A percentile compares a stretch with the other conserved stretches of the same genome.
phyloP scores from a whole-genome alignment of 768 basidiomycete species.

The Boletus pseudopeckii region DNA sequence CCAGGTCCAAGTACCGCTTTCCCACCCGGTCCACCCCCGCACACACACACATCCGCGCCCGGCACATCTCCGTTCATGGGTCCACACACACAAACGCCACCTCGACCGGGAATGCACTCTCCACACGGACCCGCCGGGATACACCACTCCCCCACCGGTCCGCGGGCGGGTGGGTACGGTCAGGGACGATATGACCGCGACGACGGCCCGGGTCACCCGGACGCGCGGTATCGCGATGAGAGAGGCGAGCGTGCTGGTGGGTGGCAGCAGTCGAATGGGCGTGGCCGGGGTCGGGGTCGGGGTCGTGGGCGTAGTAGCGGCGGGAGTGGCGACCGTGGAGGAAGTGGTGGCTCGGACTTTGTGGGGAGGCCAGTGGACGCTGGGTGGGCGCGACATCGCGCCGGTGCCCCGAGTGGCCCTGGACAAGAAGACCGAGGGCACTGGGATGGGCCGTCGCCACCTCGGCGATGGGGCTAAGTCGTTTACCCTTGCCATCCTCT shows the following conservation, averaged over 20 bases:
- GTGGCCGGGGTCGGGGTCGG: slow-evolving; percentile 33
- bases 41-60: background rate
- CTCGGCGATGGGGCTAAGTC: slow-evolving; percentile 26
- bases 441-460: slow-evolving; percentile 27
- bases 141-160: slow-evolving; percentile 26
- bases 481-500: background rate
- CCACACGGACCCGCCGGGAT: slow-evolving; percentile 10
- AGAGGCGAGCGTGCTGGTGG: slow-evolving; percentile 31
- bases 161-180: slow-evolving; percentile 26
- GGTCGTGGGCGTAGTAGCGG: slow-evolving; percentile 23
- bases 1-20: background rate
- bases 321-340: background rate
- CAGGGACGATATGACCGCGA: slow-evolving; percentile 29
- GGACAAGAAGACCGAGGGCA: slow-evolving; percentile 22
- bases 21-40: slow-evolving; percentile 6
- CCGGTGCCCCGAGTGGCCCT: slow-evolving; percentile 25
- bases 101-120: slow-evolving; percentile 25
- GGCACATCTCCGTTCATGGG: slow-evolving; percentile 16
- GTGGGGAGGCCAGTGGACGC: slow-evolving; percentile 44
- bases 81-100: slow-evolving; percentile 17
- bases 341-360: slow-evolving; percentile 22
- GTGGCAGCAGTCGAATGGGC: slow-evolving; percentile 29
- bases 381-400: slow-evolving; percentile 30
- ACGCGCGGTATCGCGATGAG: slow-evolving; percentile 28
- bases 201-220: slow-evolving; percentile 17